Base-by-base conservation (phyloP, 139 green algal genomes). In the Coccomyxa sp. region DNA sequence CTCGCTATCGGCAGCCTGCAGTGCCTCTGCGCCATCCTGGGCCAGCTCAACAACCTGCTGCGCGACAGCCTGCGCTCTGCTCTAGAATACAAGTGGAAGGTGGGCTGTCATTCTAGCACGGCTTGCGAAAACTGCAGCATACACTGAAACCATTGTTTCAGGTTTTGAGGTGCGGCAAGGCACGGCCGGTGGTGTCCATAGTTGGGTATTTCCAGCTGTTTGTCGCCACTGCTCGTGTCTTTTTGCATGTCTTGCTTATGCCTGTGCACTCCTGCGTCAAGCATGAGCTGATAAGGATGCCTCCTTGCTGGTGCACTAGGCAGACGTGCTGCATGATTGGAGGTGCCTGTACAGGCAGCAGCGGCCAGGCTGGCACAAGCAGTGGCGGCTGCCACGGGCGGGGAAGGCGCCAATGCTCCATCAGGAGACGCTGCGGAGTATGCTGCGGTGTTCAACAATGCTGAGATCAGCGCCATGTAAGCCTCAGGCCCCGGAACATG, bases 391-490 rank as follows among this genome's bases (percentile, higher is more conserved):
- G 39, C 73, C 5, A 7, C 29, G n/a, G n/a, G n/a, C 12, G 74
- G 72, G 18, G 73, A 81, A 7, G 80, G 36, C 16, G 84, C 74
- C 3, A 69, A 72, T 5, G 38, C 76, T 12, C 77, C 77, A 8
- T 70, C 73, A 18, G 74, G 39, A 55, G 31, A 81, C 8, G 29
- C 74, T 40, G 79, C 55, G 8, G 83, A 92, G 31, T 76, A 87
- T 38, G 82, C 81, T 1, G 79, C 89, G 2, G 83, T 83, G 9
- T 82, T 97, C 69, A 98, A 98, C 88, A 94, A 97, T 73, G 82
- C 83, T 8, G 92, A 97, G 55, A 90, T 97, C 40, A 88, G 85
- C 36, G 79, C 90, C 2, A 87, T 88, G 81, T 84, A 54, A 41
- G 68, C 1, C 41, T 40, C 33, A n/a, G n/a, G n/a, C n/a, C n/a